These are phyloP conservation scores for Colletotrichum sojae DNA, from an alignment of 2,329 filamentous ascomycete genomes.

Conservation along the genomic window DNA sequence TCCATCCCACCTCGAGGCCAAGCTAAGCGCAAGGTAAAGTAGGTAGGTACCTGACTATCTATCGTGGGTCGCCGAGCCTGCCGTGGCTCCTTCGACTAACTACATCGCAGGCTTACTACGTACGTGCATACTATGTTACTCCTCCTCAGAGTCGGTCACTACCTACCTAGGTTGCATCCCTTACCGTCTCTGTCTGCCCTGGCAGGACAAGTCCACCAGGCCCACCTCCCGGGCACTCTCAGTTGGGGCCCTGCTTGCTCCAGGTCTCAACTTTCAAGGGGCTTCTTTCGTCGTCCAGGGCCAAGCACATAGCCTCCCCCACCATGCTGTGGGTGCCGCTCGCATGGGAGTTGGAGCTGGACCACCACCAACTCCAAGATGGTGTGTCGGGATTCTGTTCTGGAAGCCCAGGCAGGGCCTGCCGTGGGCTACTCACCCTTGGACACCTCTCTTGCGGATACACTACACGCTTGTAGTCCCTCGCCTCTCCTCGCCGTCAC, in stretches of 20 bases:
- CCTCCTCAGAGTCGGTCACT: no score
- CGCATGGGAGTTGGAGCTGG: slow-evolving; percentile 25
- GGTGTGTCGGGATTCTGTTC: slow-evolving; percentile 21
- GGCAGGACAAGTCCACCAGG: neutral
- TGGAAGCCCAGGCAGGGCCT: slow-evolving; percentile 23
- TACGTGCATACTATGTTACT: neutral
- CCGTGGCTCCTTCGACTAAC: neutral
- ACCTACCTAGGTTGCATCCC: no score
- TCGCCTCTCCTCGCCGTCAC: slow-evolving; percentile 9
- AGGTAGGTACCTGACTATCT: neutral
- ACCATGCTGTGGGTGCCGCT: slow-evolving; percentile 20
- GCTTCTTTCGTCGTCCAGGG: slow-evolving; percentile 10
- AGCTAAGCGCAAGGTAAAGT: neutral
- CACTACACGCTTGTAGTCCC: neutral
- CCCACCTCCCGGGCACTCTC: slow-evolving; percentile 22
- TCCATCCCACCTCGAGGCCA: neutral
- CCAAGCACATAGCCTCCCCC: neutral
- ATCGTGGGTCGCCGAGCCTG: neutral
- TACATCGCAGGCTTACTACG: neutral
- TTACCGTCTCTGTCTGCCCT: slow-evolving; percentile 12
- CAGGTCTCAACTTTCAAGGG: slow-evolving; percentile 11
- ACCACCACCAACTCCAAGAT: neutral
- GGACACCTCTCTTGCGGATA: slow-evolving; percentile 9
- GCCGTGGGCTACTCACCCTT: slow-evolving; percentile 13
- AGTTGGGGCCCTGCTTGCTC: neutral